Percentiles rank a stretch among this genome's conserved stretches.
Conservation (phyloP, 495 filamentous ascomycete genomes). For the Penicillium egyptiacum region DNA sequence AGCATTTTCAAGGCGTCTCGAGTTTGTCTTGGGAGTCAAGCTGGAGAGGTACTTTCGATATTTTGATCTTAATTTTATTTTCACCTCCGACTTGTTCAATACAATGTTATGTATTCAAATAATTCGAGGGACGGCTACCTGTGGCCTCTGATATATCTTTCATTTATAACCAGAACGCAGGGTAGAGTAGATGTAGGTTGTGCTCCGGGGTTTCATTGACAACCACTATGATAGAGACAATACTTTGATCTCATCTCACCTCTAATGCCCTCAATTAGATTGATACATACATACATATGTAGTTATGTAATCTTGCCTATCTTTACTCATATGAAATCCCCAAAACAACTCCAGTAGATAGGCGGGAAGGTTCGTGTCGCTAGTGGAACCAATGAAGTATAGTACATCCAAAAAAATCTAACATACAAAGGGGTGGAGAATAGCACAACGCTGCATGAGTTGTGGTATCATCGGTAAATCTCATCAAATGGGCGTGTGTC, state of each 20-base stretch:
- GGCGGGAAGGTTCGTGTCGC: neutral
- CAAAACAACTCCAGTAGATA: neutral
- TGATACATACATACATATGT: neutral
- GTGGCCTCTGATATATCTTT: neutral
- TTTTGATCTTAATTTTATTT: conserved; percentile 25
- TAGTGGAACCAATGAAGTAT: conserved; percentile 1
- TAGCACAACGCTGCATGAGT: conserved; percentile 9
- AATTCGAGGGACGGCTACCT: neutral
- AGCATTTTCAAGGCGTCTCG: conserved; percentile 25
- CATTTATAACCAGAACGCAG: neutral
- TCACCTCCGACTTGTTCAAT: conserved; percentile 21
- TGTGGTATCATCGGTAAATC: conserved; percentile 73
- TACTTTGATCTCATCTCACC: neutral
- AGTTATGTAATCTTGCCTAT: neutral
- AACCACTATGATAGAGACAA: neutral
- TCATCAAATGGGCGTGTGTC: conserved; percentile 96
- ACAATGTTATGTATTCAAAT: conserved; percentile 28
- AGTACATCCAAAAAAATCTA: conserved; percentile 19
- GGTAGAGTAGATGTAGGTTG: neutral
- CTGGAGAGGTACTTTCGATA: conserved; percentile 18
- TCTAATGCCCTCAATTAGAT: neutral
- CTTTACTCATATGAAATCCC: neutral
- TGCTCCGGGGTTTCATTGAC: neutral
- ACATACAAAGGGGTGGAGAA: conserved; percentile 23
- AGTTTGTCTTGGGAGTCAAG: conserved; percentile 22